These are phyloP conservation scores for Gremmenia infestans DNA, from an alignment of 2,329 filamentous ascomycete species.

Conservation along the genomic window DNA sequence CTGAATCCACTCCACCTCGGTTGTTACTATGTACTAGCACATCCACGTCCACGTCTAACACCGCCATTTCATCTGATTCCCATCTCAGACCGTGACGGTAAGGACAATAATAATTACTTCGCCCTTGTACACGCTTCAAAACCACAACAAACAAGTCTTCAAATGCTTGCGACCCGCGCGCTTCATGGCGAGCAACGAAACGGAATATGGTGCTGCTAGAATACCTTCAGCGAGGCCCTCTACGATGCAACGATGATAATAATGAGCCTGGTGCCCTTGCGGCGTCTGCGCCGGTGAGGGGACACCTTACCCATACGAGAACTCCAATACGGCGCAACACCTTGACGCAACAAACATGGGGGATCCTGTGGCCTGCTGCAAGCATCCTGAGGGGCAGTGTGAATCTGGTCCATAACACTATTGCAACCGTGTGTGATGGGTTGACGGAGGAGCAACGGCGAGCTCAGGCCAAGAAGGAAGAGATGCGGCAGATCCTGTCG, in stretches of 20 bases:
- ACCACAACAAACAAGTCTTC: not conserved
- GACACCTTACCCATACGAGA: conserved; percentile 14
- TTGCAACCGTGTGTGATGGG: conserved; percentile 26
- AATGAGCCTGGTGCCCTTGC: conserved; percentile 9
- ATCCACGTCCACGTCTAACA: not conserved
- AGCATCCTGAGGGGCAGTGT: conserved; percentile 22
- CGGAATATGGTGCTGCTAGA: conserved; percentile 27
- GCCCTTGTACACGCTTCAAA: not conserved
- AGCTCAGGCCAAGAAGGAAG: conserved; percentile 43
- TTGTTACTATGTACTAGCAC: too few species aligned
- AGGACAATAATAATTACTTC: too few species aligned
- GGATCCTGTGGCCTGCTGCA: conserved; percentile 23
- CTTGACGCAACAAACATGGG: conserved; percentile 15
- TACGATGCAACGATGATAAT: conserved; percentile 18
- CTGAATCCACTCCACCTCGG: too few species aligned
- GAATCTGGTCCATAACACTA: conserved; percentile 24
- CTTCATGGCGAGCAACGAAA: conserved; percentile 18
- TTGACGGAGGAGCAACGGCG: conserved; percentile 42
- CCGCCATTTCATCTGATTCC: not conserved
- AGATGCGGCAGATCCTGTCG: conserved; percentile 58
- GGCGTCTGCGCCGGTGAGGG: conserved; percentile 13
- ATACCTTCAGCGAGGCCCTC: conserved; percentile 21
- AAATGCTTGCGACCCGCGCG: not conserved
- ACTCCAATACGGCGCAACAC: conserved; percentile 7
- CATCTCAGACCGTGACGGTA: too few species aligned